Evolutionary conservation across 139 green algal species (phyloP).

Genomic region (Haematococcus lacustris): DNA sequence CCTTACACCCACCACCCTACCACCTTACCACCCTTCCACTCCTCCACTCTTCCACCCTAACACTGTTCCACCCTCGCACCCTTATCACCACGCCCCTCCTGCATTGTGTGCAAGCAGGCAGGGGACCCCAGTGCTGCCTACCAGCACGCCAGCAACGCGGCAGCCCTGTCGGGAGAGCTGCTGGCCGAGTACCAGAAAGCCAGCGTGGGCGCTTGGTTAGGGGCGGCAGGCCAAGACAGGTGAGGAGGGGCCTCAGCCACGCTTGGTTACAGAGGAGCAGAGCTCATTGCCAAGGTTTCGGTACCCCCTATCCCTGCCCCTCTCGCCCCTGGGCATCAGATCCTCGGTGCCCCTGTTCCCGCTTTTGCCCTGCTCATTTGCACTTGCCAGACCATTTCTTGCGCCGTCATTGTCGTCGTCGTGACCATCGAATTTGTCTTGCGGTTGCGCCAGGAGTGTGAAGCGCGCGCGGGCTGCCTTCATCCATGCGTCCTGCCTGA

Average conservation of each 20-base stretch:
- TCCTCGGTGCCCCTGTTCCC: neutral
- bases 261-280: neutral
- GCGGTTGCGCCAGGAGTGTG: slow-evolving; percentile 3
- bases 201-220: neutral
- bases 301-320: neutral
- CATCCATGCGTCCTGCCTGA: slow-evolving; percentile 3
- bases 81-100: neutral
- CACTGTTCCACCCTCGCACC: neutral
- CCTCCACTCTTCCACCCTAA: too few relatives aligned
- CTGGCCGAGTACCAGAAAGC: slow-evolving; percentile 1
- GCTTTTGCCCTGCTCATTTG: too few relatives aligned
- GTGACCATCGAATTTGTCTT: neutral
- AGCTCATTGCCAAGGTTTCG: neutral
- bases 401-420: neutral
- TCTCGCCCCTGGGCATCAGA: neutral
- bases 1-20: neutral
- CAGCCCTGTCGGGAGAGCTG: slow-evolving; percentile 9
- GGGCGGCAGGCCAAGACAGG: neutral
- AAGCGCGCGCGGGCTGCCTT: slow-evolving; percentile 6
- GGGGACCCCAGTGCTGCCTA: neutral
- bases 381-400: neutral
- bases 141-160: slow-evolving; percentile 11
- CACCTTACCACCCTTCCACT: neutral
- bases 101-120: neutral
- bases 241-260: neutral